Percentiles rank a stretch among this genome's conserved stretches.
phyloP scores from a whole-genome alignment of 108 stramenopile species.

The Stephanodiscus minutulus region DNA sequence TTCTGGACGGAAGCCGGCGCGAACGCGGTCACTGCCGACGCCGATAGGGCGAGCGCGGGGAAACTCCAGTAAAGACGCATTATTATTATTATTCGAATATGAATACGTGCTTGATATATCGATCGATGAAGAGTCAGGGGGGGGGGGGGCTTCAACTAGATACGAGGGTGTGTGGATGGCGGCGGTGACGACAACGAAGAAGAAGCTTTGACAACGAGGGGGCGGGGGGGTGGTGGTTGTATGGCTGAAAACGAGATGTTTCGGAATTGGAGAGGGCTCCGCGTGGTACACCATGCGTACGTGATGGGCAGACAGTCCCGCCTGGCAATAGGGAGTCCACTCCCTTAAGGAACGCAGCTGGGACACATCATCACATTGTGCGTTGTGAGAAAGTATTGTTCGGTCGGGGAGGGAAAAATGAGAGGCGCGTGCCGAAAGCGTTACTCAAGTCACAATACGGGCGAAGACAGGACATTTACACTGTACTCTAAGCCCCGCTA shows the following conservation, averaged over 20 bases:
- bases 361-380: too few species aligned
- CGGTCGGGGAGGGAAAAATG: too few species aligned
- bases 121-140: background rate
- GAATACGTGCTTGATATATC: background rate
- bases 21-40: conserved; percentile 20
- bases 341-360: too few species aligned
- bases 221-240: background rate
- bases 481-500: too few species aligned
- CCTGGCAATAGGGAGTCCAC: too few species aligned
- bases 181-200: too few species aligned
- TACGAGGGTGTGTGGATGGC: too few species aligned
- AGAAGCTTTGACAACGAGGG: too few species aligned
- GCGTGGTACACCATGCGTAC: background rate
- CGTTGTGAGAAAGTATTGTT: too few species aligned
- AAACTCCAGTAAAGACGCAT: conserved; percentile 50
- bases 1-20: conserved; percentile 22
- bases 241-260: conserved; percentile 10
- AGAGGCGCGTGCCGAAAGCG: too few species aligned
- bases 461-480: background rate
- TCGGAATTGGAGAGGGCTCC: background rate
- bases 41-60: conserved; percentile 12
- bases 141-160: background rate
- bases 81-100: background rate
- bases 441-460: too few species aligned
- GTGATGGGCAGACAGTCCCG: too few species aligned